Base-by-base conservation (phyloP, 164 flowering plant genomes). In the Warburgia ugandensis region DNA sequence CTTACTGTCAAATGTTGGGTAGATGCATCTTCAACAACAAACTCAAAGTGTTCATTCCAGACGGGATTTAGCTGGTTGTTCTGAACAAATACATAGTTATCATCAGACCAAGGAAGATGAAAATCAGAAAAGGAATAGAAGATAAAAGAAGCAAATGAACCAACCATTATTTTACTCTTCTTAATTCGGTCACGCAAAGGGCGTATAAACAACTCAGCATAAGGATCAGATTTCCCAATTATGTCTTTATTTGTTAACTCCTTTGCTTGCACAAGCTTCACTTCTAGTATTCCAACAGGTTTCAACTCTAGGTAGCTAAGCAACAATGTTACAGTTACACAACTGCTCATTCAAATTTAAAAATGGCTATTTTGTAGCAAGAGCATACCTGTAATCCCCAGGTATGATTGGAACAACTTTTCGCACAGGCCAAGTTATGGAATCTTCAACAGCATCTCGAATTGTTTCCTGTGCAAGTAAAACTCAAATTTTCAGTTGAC, bases 41-140 rank as follows among this genome's bases (percentile, higher is more conserved):
- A 94, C 52, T 89, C 96, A 51, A 76, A 94, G 74, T 94, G 95
- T 57, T 94, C 97, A 59, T 94, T 94, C 99, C 99, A 94, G 29
- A 94, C 62, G 37, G 99, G 99, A 67, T 89, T 86, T 68, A 94
- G 62, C 43, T 94, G 77, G 55, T 94, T 94, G 73, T 71, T 84
- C 99, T 94, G 84, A 41, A 66, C 11, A 61, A 59, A 36, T n/a
- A n/a, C n/a, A n/a, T n/a, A n/a, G n/a, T n/a, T n/a, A n/a, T n/a
- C n/a, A n/a, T n/a, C n/a, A n/a, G n/a, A n/a, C n/a, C n/a, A n/a
- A n/a, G n/a, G n/a, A n/a, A n/a, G n/a, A n/a, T n/a, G n/a, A n/a
- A n/a, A n/a, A n/a, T n/a, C n/a, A n/a, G n/a, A n/a, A n/a, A n/a
- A n/a, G n/a, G n/a, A n/a, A n/a, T n/a, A n/a, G n/a, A n/a, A n/a